Evolutionary conservation across 805 yeast genomes (phyloP).

Genomic region (Saccharomycopsis oosterbeekiorum): DNA sequence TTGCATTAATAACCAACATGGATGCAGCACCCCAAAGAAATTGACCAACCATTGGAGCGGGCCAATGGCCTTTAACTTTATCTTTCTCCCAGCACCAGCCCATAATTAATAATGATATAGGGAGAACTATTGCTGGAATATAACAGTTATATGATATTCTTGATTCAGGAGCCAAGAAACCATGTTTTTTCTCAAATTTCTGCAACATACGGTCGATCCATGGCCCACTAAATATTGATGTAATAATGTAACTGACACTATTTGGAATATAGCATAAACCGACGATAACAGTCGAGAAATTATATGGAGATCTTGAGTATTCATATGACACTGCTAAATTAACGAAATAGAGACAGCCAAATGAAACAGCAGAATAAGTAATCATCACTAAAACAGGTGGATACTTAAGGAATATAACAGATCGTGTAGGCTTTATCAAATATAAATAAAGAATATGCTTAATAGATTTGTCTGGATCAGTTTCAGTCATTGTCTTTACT

Average conservation of each 20-base stretch:
- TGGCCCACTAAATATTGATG: conserved; percentile 71
- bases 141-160: conserved; percentile 68
- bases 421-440: conserved; percentile 48
- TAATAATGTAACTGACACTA: conserved; percentile 64
- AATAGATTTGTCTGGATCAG: not conserved
- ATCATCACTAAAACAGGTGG: conserved; percentile 70
- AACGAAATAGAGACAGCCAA: conserved; percentile 59
- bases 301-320: conserved; percentile 58
- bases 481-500: conserved; percentile 3
- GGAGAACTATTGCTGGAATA: conserved; percentile 51
- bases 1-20: conserved; percentile 75
- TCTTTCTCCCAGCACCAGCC: conserved; percentile 74
- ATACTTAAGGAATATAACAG: conserved; percentile 49
- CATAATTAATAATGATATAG: conserved; percentile 57
- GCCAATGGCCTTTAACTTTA: conserved; percentile 45
- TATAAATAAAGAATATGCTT: conserved; percentile 34
- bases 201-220: conserved; percentile 61
- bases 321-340: conserved; percentile 62
- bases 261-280: conserved; percentile 80
- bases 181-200: conserved; percentile 48
- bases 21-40: conserved; percentile 75
- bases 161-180: conserved; percentile 64
- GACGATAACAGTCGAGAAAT: conserved; percentile 51
- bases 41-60: conserved; percentile 70
- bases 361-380: conserved; percentile 58